Evolutionary conservation across 768 basidiomycete species (phyloP).

Genomic region (Filobasidium floriforme): DNA sequence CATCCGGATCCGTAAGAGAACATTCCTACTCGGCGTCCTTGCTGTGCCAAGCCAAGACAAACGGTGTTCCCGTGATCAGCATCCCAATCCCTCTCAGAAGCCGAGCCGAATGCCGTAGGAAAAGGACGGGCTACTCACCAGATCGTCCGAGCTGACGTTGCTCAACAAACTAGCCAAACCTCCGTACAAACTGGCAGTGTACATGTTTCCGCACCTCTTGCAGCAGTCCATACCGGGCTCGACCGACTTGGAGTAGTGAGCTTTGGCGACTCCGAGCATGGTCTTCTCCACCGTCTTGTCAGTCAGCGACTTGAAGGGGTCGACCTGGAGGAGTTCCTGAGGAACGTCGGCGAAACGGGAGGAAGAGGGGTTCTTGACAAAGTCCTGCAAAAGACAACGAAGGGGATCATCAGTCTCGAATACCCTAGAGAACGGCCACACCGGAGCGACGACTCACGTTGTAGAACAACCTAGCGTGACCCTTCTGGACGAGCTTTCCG

Average conservation of each 20-base stretch:
- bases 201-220: slow-evolving; percentile 92
- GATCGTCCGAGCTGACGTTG: slow-evolving; percentile 59
- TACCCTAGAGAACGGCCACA: neutral
- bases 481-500: slow-evolving; percentile 98
- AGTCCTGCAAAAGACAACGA: slow-evolving; percentile 67
- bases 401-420: neutral
- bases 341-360: slow-evolving; percentile 61
- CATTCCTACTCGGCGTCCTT: slow-evolving; percentile 78
- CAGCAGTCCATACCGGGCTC: slow-evolving; percentile 79
- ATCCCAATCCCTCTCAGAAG: neutral
- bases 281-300: slow-evolving; percentile 95
- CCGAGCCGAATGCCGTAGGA: slow-evolving; percentile 9
- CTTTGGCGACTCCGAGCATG: slow-evolving; percentile 72
- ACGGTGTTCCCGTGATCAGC: neutral
- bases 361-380: slow-evolving; percentile 64
- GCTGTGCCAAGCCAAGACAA: slow-evolving; percentile 12
- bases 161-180: slow-evolving; percentile 82
- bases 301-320: slow-evolving; percentile 67
- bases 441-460: slow-evolving; percentile 30
- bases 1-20: slow-evolving; percentile 96
- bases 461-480: slow-evolving; percentile 70
- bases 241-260: slow-evolving; percentile 65
- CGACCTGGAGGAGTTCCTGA: slow-evolving; percentile 54
- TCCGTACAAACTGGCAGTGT: slow-evolving; percentile 91
- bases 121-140: slow-evolving; percentile 39